Percentiles rank a stretch among this genome's conserved stretches.
phyloP scores from a whole-genome alignment of 345 rosid genomes.

The Murraya paniculata region DNA sequence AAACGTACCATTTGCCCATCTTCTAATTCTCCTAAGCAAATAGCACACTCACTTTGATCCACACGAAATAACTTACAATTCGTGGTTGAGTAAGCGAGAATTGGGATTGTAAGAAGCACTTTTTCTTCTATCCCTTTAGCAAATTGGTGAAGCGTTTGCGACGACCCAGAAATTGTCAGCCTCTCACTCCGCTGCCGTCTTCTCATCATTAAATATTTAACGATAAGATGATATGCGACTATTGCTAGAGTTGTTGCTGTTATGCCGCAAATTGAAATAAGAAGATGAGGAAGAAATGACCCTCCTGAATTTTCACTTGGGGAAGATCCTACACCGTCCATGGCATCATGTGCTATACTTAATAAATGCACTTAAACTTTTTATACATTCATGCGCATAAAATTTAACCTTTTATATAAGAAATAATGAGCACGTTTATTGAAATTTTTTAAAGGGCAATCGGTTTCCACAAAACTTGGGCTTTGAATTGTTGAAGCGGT shows the following conservation, averaged over 20 bases:
- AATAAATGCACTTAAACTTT: not conserved
- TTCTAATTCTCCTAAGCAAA: slow-evolving; percentile 50
- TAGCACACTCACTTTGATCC: slow-evolving; percentile 43
- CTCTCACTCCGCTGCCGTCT: not conserved
- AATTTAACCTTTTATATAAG: no score
- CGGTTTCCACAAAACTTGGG: not conserved
- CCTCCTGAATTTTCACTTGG: slow-evolving; percentile 10
- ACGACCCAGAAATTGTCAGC: not conserved
- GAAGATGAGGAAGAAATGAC: slow-evolving; percentile 31
- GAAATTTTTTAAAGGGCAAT: not conserved
- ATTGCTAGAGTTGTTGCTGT: slow-evolving; percentile 18
- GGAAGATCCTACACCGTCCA: slow-evolving; percentile 19
- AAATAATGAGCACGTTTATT: not conserved
- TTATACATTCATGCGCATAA: not conserved
- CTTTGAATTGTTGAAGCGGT: not conserved
- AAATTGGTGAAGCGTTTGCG: not conserved
- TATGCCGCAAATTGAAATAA: slow-evolving; percentile 38
- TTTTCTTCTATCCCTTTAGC: slow-evolving; percentile 32
- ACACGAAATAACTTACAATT: not conserved
- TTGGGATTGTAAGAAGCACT: slow-evolving; percentile 39
- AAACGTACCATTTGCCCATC: slow-evolving; percentile 54
- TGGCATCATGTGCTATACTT: slow-evolving; percentile 2
- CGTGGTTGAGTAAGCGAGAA: slow-evolving; percentile 22
- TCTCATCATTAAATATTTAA: slow-evolving; percentile 23
- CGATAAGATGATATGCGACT: slow-evolving; percentile 35